Percentiles rank a stretch among this genome's conserved stretches.
These are phyloP conservation scores for Neurospora discreta DNA, from an alignment of 495 filamentous ascomycete genomes.

Conservation along the genomic window DNA sequence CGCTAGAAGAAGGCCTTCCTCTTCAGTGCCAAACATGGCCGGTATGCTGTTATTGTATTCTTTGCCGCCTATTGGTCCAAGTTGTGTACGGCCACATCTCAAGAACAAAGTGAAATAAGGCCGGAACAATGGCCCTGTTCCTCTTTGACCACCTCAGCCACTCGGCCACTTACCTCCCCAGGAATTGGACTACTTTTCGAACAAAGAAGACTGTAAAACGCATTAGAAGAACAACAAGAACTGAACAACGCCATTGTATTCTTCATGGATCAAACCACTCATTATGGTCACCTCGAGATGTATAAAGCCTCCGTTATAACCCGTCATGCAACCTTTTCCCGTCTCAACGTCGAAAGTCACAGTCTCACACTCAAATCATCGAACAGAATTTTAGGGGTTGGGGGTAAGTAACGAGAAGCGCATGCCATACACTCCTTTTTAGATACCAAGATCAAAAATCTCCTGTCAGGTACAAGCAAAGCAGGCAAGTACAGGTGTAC, in stretches of 20 bases:
- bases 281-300: background rate
- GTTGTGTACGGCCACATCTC: too few relatives aligned
- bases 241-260: background rate
- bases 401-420: background rate
- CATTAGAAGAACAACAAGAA: background rate
- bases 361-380: background rate
- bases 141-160: background rate
- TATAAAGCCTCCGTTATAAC: background rate
- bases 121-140: background rate
- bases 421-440: background rate
- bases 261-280: background rate
- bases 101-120: background rate
- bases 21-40: background rate
- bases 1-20: background rate
- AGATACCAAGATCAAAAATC: background rate
- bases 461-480: background rate
- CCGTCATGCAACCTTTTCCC: background rate
- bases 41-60: background rate
- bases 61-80: background rate
- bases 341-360: background rate
- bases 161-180: background rate
- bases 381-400: background rate
- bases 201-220: background rate
- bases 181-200: background rate
- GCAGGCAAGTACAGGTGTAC: background rate